Evolutionary conservation across 140 eudicot genomes (phyloP).

Genomic region (Cichorium intybus): DNA sequence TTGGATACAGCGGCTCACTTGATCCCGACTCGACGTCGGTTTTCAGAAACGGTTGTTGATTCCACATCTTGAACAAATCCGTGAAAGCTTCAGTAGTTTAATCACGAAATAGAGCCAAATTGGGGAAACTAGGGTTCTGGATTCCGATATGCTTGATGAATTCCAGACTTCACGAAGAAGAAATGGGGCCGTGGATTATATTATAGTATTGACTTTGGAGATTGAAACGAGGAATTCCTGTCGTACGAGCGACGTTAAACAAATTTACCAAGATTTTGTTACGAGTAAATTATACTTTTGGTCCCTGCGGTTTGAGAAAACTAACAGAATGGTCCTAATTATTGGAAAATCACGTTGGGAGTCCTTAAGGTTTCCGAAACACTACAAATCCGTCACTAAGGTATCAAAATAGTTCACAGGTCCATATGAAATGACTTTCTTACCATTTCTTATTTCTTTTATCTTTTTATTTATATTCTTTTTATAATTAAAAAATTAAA

Average conservation of each 20-base stretch:
- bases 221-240: conserved; percentile 6
- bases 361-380: no score
- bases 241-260: neutral
- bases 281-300: no score
- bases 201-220: neutral
- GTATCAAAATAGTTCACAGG: no score
- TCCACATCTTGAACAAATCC: conserved; percentile 39
- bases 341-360: no score
- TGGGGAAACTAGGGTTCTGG: conserved; percentile 11
- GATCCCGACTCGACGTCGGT: conserved; percentile 54
- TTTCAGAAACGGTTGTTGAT: conserved; percentile 42
- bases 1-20: conserved; percentile 50
- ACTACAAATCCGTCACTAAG: no score
- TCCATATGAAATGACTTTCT: no score
- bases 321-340: neutral
- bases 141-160: conserved; percentile 1
- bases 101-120: neutral
- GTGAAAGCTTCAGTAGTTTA: neutral
- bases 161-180: conserved; percentile 11
- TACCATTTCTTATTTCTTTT: no score
- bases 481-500: no score
- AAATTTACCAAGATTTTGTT: neutral
- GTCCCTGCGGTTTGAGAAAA: no score
- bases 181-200: neutral
- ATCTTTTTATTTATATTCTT: no score